Base-by-base conservation (phyloP, 352 stramenopile species). In the Globisporangium abappressorium region DNA sequence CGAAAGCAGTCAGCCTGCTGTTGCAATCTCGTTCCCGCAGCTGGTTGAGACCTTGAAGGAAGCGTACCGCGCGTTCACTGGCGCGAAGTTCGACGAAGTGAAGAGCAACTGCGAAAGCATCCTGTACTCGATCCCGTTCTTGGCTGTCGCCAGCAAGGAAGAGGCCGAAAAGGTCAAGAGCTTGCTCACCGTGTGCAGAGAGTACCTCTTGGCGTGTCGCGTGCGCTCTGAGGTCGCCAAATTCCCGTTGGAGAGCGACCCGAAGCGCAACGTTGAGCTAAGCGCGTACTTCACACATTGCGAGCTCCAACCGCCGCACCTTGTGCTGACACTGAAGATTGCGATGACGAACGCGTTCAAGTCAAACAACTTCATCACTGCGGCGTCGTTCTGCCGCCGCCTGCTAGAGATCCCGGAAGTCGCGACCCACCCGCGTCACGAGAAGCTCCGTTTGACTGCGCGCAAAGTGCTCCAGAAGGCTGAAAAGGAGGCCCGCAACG, bases 261-360 rank as follows among this genome's bases (percentile, higher is more conserved):
- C 87, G 33, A 89, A 93, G 66, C 90, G 97, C 70, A 97, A 97
- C 66, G 98, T 99, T 41, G 97, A 99, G 75, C 80, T 99, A 54
- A 97, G 96, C 51, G 97, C 97, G 12, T 99, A 99, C 89, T 99
- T 99, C 61, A 99, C 98, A 58, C 98, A 99, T 85, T 99, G 98
- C 76, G 97, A 99, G 61, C 86, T 99, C 57, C 97, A 99, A 84
- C 93, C 98, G 30, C 89, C 95, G 51, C 98, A 99, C 77, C 77
- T 99, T 65, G 83, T 99, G 62, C 89, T 99, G 53, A 98, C 97
- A 34, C 92, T 99, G 24, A 98, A 99, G 79, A 98, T 98, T 77
- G 98, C 98, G 22, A 99, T 99, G 98, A 98, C 96, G 54, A 97
- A 97, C 66, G 92, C 98, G 38, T 99, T 99, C 84, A 99, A 99